These are phyloP conservation scores for Xerocomellus chrysenteron DNA, from an alignment of 768 basidiomycete genomes.

Conservation along the genomic window DNA sequence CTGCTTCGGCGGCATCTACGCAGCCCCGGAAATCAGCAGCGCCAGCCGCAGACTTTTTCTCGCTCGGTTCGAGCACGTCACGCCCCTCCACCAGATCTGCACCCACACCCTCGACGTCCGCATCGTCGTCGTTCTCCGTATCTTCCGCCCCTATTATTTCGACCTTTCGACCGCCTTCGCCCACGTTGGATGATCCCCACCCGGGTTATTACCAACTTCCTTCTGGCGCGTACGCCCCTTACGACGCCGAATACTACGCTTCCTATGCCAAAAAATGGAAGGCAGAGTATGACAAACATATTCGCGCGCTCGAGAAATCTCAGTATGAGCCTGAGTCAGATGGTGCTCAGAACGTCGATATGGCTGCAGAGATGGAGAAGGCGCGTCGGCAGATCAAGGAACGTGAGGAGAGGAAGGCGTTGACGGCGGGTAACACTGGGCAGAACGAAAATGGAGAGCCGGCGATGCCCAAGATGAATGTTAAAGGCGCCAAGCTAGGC, in stretches of 20 bases:
- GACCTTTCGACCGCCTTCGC: conserved; percentile 69
- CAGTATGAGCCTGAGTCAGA: conserved; percentile 48
- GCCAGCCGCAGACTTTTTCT: conserved; percentile 65
- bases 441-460: conserved; percentile 40
- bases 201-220: conserved; percentile 87
- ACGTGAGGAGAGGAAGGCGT: conserved; percentile 70
- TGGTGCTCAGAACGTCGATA: conserved; percentile 60
- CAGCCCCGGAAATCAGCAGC: conserved; percentile 17
- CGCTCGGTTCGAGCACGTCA: conserved; percentile 46
- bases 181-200: conserved; percentile 71
- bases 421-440: conserved; percentile 58
- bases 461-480: conserved; percentile 77
- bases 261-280: conserved; percentile 74
- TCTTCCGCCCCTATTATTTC: conserved; percentile 72
- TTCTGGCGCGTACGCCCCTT: conserved; percentile 73
- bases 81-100: not conserved
- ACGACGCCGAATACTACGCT: conserved; percentile 69
- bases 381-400: conserved; percentile 74
- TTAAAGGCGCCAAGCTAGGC: conserved; percentile 73
- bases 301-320: conserved; percentile 72
- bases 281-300: conserved; percentile 64
- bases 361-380: conserved; percentile 72
- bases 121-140: conserved; percentile 56
- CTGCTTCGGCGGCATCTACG: conserved; percentile 10
- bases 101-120: conserved; percentile 58